Percentiles rank a stretch among this genome's conserved stretches.
phyloP scores from a whole-genome alignment of 108 stramenopile genomes.

The Discostella stelligeroides region DNA sequence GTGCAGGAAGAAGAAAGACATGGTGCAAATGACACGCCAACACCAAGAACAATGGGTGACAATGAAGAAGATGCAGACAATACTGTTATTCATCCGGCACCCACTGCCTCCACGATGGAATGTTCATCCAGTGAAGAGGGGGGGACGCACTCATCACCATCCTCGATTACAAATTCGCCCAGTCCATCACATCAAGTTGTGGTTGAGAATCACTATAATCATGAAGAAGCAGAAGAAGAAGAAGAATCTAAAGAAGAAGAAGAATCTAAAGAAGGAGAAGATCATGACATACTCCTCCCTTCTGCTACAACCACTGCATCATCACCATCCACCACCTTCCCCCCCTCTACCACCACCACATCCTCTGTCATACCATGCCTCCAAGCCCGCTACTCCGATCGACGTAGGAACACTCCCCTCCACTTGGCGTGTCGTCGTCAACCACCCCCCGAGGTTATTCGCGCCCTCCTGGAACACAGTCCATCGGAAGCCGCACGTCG shows the following conservation, averaged over 20 bases:
- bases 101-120: background rate
- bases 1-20: too few species aligned
- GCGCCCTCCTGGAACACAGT: slow-evolving; percentile 41
- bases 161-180: background rate
- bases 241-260: too few species aligned
- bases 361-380: slow-evolving; percentile 12
- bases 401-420: slow-evolving; percentile 58
- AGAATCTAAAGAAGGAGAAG: background rate
- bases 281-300: background rate
- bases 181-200: background rate
- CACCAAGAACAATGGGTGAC: too few species aligned
- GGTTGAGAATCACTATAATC: too few species aligned
- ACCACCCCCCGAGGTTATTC: slow-evolving; percentile 48
- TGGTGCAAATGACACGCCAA: too few species aligned
- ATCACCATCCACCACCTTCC: too few species aligned
- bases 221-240: too few species aligned
- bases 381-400: slow-evolving; percentile 45
- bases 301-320: too few species aligned
- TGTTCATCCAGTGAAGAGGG: slow-evolving; percentile 8
- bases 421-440: slow-evolving; percentile 62
- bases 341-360: background rate
- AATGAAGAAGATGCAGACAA: too few species aligned
- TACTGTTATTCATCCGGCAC: too few species aligned
- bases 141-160: background rate
- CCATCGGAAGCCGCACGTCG: slow-evolving; percentile 30